Evolutionary conservation across 2,329 filamentous ascomycete species (phyloP), one percentile per base, ranked within the genome.

Genomic region (Bipolaris cookei): DNA sequence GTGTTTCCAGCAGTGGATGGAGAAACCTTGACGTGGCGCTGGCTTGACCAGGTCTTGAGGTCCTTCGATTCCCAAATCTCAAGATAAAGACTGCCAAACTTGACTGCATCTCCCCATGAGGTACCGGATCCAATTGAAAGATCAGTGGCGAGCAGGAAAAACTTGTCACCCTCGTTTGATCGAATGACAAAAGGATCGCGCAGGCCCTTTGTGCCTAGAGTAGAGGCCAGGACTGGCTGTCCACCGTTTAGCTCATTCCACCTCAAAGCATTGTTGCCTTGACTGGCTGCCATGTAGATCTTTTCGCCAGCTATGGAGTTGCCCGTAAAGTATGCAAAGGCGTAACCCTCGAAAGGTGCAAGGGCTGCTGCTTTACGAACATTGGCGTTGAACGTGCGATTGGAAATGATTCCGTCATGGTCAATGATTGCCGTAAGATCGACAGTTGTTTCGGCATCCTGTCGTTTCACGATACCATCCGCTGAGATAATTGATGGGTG

Each of bases 101-200:
- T 75, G 1, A 83, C 80, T 0, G 82, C 66, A n/a, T 79, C 75
- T 10, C 71, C 76, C 82, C 83, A 85, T 0, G 80, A 81, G 0
- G 82, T 84, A 1, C 83, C 83, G 6, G 80, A 82, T 1, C 82
- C 83, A 48, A 84, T 84, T 0, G 82, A 83, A 0, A 85, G 72
- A 51, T 84, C 82, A 0, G 83, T 85, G 0, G 82, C 82, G 16
- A 85, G 75, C 13, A 85, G 64, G 47, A 77, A 85, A 56, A 84
- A 84, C 3, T 74, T 83, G n/a, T 78, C 77, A 0, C 82, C 82
- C 23, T 84, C 81, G 0, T 68, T 75, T 0, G 81, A 82, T 11
- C 82, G 78, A 20, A 85, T 82, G 42, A 85, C 70, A 56, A 84
- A 84, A 1, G 83, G 83, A 56, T 85, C 83, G 13, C 83, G 77